Conservation (phyloP, 306 rosid species). For the Oxytropis ochrocephala region DNA sequence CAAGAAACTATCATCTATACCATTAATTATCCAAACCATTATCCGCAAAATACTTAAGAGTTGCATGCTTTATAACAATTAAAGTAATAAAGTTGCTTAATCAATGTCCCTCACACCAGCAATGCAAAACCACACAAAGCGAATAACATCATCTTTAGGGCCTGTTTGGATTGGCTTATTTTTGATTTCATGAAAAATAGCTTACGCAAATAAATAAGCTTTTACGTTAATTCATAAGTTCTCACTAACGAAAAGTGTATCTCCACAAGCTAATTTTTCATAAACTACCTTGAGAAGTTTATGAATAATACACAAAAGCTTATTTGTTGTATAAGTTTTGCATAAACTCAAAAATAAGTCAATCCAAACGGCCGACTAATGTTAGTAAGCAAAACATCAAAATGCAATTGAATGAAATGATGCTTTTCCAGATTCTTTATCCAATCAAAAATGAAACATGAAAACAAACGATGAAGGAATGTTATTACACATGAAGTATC, state of each 20-base stretch:
- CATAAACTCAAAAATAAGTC: too few relatives aligned
- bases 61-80: too few relatives aligned
- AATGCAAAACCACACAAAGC: neutral
- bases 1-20: neutral
- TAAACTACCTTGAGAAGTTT: too few relatives aligned
- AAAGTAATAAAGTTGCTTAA: neutral
- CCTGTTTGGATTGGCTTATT: too few relatives aligned
- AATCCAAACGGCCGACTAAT: too few relatives aligned
- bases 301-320: too few relatives aligned
- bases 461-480: neutral
- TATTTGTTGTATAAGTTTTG: too few relatives aligned
- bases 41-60: neutral
- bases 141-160: neutral
- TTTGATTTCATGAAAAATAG: too few relatives aligned
- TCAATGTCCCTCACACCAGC: neutral
- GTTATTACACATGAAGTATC: neutral
- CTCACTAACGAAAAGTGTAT: too few relatives aligned
- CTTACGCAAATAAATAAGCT: too few relatives aligned
- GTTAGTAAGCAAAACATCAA: neutral
- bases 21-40: neutral
- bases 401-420: conserved; percentile 9
- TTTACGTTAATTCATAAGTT: too few relatives aligned
- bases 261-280: too few relatives aligned
- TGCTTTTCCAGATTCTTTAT: neutral
- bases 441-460: neutral